Evolutionary conservation across 371 early-diverging fungal species (phyloP).

Genomic region (Apophysomyces sp.): DNA sequence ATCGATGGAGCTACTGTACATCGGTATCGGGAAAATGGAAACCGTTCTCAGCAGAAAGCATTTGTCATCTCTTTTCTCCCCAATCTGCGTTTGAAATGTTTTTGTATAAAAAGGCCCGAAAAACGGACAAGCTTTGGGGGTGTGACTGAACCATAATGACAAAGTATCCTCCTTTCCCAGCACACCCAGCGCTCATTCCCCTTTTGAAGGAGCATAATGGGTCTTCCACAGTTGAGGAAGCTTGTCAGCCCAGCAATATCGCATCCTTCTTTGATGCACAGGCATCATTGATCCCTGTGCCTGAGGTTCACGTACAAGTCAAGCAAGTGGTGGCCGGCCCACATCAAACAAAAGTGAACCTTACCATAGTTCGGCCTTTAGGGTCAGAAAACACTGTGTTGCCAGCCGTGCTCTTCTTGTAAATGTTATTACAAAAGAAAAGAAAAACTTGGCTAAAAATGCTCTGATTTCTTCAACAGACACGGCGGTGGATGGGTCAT

Average conservation of each 20-base stretch:
- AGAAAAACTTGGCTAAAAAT: background rate
- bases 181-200: background rate
- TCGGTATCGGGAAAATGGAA: too few species aligned
- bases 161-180: background rate
- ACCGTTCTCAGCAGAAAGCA: background rate
- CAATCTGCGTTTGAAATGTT: background rate
- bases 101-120: background rate
- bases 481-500: conserved; percentile 19
- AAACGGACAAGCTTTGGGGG: background rate
- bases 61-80: background rate
- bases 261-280: conserved; percentile 6
- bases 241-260: conserved; percentile 2
- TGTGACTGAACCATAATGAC: background rate
- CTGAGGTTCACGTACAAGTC: background rate
- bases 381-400: conserved; percentile 7
- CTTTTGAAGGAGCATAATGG: background rate
- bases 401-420: conserved; percentile 9
- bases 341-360: conserved; percentile 3
- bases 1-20: too few species aligned
- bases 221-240: background rate
- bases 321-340: background rate
- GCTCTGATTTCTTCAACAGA: background rate
- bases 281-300: conserved; percentile 2
- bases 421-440: too few species aligned
- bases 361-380: conserved; percentile 7